phyloP scores from a whole-genome alignment of 768 basidiomycete genomes.

The Clathrus columnatus region DNA sequence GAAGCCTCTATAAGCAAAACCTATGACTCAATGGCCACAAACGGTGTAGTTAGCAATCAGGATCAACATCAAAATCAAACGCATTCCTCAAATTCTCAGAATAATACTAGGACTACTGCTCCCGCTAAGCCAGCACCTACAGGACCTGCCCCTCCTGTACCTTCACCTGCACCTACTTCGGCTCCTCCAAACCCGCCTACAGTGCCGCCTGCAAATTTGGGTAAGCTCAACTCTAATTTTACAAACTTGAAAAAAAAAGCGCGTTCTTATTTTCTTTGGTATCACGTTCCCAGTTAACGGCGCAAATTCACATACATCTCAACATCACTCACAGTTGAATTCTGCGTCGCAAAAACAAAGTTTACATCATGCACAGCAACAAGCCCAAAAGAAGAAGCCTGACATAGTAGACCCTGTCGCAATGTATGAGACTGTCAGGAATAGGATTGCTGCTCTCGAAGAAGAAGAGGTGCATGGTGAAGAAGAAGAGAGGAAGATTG shows the following conservation, averaged over 20 bases:
- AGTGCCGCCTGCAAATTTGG: conserved; percentile 1
- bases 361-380: conserved; percentile 19
- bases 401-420: conserved; percentile 74
- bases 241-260: no score
- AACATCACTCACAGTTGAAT: conserved; percentile 20
- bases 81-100: no score
- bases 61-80: not conserved
- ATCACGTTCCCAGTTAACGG: conserved; percentile 11
- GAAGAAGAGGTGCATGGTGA: conserved; percentile 82
- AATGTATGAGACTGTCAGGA: conserved; percentile 86
- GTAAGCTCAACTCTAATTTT: not conserved
- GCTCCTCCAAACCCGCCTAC: conserved; percentile 3
- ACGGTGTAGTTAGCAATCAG: not conserved
- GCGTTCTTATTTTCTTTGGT: no score
- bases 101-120: conserved; percentile 5
- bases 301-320: conserved; percentile 7
- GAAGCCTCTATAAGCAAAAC: not conserved
- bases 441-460: conserved; percentile 79
- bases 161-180: conserved; percentile 10
- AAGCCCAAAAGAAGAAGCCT: conserved; percentile 67
- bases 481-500: conserved; percentile 73
- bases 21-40: not conserved
- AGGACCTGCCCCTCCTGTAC: conserved; percentile 9
- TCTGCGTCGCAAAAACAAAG: conserved; percentile 18
- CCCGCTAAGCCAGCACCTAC: conserved; percentile 9